Evolutionary conservation across 176 grass and related monocot genomes (phyloP), one percentile per base, ranked within the genome.

Genomic region (Oryza glaberrima): DNA sequence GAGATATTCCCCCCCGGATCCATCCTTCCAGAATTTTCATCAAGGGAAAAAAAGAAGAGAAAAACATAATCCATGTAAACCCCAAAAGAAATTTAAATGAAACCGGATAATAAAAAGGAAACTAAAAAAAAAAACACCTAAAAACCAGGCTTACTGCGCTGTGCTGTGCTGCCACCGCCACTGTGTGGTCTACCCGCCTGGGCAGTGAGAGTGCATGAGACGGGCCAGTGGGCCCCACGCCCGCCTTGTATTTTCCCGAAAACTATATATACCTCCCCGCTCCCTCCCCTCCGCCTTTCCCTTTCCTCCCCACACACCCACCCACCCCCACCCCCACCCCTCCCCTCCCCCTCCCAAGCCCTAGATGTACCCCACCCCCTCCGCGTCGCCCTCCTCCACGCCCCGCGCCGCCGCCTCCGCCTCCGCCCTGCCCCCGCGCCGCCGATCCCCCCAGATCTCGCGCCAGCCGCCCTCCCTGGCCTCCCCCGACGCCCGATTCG

Each of bases 261-360:
- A 95, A 95, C 90, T 96, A 96, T 96, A 96, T 82, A 96, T 89
- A 96, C 38, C 88, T 96, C 90, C 83, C 54, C 76, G 86, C 79
- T 84, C 86, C 77, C 71, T 72, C 54, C 76, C 73, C 75, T 81
- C 11, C 4, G n/a, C 83, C 82, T 90, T 84, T 91, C 91, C 73
- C 79, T 78, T 79, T 81, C 91, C 80, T 83, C 40, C 89, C 89
- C 88, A 79, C 76, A 83, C 86, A 34, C 81, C 77, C 75, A 82
- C 80, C 52, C 52, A 19, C 52, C 52, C 5, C 9, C 46, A 0
- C 0, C 76, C 70, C 69, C 76, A 26, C 25, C 25, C 25, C 25
- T 26, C 25, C 25, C 25, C 25, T 26, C 49, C 74, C 77, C 61
- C 32, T 75, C 41, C 88, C 93, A 85, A 85, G 82, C 87, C 85